phyloP scores from a whole-genome alignment of 2,329 filamentous ascomycete genomes.

The Zopfia rhizophila region DNA sequence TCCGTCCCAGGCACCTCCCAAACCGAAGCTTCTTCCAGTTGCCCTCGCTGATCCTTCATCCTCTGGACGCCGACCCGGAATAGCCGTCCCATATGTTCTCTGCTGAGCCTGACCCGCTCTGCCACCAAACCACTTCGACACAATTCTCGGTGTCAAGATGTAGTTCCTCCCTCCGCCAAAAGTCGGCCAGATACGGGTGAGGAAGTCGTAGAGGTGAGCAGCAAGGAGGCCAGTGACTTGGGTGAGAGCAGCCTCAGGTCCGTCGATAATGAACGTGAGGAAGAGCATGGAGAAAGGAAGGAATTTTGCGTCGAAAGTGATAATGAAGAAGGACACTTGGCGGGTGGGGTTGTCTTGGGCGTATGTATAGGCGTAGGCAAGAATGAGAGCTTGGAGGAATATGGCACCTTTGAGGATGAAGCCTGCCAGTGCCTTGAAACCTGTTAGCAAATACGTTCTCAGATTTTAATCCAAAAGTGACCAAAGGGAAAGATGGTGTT shows the following conservation, averaged over 20 bases:
- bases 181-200: conserved; percentile 86
- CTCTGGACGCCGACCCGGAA: conserved; percentile 48
- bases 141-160: conserved; percentile 76
- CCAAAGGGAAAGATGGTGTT: conserved; percentile 15
- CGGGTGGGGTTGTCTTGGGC: conserved; percentile 84
- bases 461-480: conserved; percentile 5
- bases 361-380: conserved; percentile 85
- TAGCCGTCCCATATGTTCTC: conserved; percentile 71
- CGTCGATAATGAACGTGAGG: conserved; percentile 75
- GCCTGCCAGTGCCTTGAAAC: conserved; percentile 63
- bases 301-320: conserved; percentile 84
- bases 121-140: conserved; percentile 73
- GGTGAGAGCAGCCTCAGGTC: conserved; percentile 66
- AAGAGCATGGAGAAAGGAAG: conserved; percentile 83
- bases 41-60: conserved; percentile 21
- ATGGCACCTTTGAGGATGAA: conserved; percentile 62
- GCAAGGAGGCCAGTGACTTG: conserved; percentile 84
- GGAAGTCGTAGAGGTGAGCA: conserved; percentile 90
- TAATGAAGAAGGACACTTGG: conserved; percentile 81
- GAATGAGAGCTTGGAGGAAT: conserved; percentile 70
- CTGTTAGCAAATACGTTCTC: conserved; percentile 40
- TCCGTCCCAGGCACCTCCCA: conserved; percentile 31
- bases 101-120: conserved; percentile 55
- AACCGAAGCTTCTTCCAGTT: conserved; percentile 40
- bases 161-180: conserved; percentile 86